A percentile compares a stretch with the other conserved stretches of the same genome.
Evolutionary conservation across 352 stramenopile species (phyloP).

Genomic region (Pythium sukuiense): DNA sequence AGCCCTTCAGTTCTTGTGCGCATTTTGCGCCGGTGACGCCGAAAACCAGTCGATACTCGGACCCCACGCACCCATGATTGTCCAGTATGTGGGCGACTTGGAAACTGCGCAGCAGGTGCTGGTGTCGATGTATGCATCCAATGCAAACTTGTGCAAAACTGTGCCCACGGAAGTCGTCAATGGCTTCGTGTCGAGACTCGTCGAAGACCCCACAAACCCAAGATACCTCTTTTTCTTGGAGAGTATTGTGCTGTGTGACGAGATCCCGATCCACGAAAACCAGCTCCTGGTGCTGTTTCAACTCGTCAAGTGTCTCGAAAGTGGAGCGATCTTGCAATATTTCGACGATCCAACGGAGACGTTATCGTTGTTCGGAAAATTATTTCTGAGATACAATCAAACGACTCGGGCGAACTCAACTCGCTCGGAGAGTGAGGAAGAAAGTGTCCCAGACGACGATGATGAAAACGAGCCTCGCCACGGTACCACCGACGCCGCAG

Average conservation of each 20-base stretch:
- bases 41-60: slow-evolving; percentile 56
- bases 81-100: slow-evolving; percentile 49
- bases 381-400: slow-evolving; percentile 33
- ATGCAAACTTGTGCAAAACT: slow-evolving; percentile 47
- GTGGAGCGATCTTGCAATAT: slow-evolving; percentile 44
- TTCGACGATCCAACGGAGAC: slow-evolving; percentile 47
- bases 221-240: slow-evolving; percentile 66
- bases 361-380: slow-evolving; percentile 27
- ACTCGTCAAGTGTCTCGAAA: slow-evolving; percentile 65
- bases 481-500: neutral
- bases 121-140: slow-evolving; percentile 52
- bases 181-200: slow-evolving; percentile 45
- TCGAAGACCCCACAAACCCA: slow-evolving; percentile 42
- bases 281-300: slow-evolving; percentile 69
- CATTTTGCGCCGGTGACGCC: slow-evolving; percentile 43
- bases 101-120: slow-evolving; percentile 62
- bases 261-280: slow-evolving; percentile 61
- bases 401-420: neutral
- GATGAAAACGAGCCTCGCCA: neutral
- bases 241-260: slow-evolving; percentile 54
- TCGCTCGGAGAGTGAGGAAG: neutral
- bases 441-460: neutral
- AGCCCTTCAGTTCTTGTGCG: slow-evolving; percentile 57
- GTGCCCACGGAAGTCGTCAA: slow-evolving; percentile 62
- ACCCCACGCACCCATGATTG: slow-evolving; percentile 50